A percentile compares a stretch with the other conserved stretches of the same genome.
Conservation (phyloP, 192 early-diverging fungal species). For the Ambispora gerdemannii region DNA sequence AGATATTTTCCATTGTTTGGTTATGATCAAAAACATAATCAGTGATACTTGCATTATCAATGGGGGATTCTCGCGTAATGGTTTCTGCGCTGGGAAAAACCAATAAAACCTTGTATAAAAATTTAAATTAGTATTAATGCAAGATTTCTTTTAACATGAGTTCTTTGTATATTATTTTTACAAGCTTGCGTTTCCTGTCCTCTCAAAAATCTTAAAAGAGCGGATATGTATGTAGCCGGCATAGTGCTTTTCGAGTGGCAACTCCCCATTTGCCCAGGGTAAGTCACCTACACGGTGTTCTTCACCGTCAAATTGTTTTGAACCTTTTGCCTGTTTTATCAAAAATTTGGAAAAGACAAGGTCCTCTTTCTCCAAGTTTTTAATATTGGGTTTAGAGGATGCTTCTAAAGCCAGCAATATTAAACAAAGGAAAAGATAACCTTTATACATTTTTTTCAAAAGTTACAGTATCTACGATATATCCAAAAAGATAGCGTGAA, state of each 20-base stretch:
- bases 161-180: slow-evolving; percentile 34
- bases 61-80: slow-evolving; percentile 57
- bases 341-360: too few relatives aligned
- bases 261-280: too few relatives aligned
- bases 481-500: too few relatives aligned
- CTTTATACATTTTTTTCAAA: too few relatives aligned
- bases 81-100: slow-evolving; percentile 74
- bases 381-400: too few relatives aligned
- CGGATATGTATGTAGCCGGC: slow-evolving; percentile 58
- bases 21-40: background rate
- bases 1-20: background rate
- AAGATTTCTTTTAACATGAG: background rate
- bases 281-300: too few relatives aligned
- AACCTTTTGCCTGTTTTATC: too few relatives aligned
- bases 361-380: too few relatives aligned
- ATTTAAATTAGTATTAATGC: background rate
- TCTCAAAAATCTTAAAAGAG: slow-evolving; percentile 42
- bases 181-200: slow-evolving; percentile 40
- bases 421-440: too few relatives aligned
- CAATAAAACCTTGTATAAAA: slow-evolving; percentile 59
- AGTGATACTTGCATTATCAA: slow-evolving; percentile 52
- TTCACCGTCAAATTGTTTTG: too few relatives aligned
- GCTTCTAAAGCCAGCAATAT: too few relatives aligned
- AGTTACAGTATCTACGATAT: too few relatives aligned
- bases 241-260: slow-evolving; percentile 58